Evolutionary conservation across 164 flowering plant species (phyloP).

Genomic region (Vitis rotundifolia): DNA sequence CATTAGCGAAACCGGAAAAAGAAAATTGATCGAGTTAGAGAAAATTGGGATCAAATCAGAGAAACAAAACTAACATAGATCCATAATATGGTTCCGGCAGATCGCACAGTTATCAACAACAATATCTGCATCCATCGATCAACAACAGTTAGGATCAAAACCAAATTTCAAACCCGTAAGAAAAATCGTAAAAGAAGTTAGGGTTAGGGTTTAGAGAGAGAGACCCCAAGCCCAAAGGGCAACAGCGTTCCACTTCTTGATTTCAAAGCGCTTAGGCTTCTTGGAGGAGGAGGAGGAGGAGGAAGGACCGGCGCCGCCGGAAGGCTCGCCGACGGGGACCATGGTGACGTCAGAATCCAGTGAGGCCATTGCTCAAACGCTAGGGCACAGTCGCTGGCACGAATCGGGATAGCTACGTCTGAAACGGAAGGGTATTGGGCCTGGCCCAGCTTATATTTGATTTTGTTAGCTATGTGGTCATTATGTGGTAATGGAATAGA

Average conservation of each 20-base stretch:
- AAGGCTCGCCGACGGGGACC: slow-evolving; percentile 52
- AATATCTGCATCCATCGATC: slow-evolving; percentile 28
- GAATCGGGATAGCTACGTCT: no score
- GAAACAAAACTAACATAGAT: slow-evolving; percentile 32
- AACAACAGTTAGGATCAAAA: background rate
- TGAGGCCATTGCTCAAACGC: slow-evolving; percentile 28
- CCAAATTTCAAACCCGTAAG: background rate
- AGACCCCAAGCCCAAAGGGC: slow-evolving; percentile 78
- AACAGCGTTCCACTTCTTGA: slow-evolving; percentile 77
- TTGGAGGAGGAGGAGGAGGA: slow-evolving; percentile 37
- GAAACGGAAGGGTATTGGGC: no score
- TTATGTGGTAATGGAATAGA: no score
- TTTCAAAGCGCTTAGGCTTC: slow-evolving; percentile 65
- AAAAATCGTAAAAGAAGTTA: background rate
- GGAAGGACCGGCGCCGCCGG: slow-evolving; percentile 40
- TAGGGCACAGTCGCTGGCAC: no score
- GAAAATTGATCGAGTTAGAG: background rate
- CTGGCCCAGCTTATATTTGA: no score
- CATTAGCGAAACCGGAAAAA: background rate
- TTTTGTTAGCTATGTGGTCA: no score
- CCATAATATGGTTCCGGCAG: slow-evolving; percentile 50
- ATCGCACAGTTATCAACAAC: slow-evolving; percentile 51
- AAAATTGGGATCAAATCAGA: background rate
- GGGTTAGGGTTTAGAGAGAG: slow-evolving; percentile 14
- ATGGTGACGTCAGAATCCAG: slow-evolving; percentile 55